phyloP scores from a whole-genome alignment of 164 flowering plant species.

The Taxillus chinensis region DNA sequence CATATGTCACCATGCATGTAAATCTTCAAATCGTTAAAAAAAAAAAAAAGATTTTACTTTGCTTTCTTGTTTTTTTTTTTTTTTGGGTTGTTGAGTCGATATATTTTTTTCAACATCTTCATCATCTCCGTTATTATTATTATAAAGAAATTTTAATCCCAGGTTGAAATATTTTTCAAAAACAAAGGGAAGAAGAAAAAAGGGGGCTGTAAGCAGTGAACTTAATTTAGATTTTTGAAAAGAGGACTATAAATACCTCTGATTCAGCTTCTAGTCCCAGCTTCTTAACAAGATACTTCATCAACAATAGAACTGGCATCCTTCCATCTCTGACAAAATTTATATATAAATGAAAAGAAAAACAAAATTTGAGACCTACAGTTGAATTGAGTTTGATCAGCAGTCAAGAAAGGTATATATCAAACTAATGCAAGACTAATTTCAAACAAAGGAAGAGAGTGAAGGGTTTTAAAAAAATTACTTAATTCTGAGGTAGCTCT shows the following conservation, averaged over 20 bases:
- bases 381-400: no score
- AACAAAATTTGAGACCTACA: neutral
- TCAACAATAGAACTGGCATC: conserved; percentile 75
- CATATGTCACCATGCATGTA: no score
- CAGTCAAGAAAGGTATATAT: neutral
- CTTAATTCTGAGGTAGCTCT: conserved; percentile 93
- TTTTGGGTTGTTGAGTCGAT: no score
- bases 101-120: no score
- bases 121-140: no score
- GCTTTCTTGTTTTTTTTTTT: no score
- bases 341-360: neutral
- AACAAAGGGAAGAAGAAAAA: no score
- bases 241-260: conserved; percentile 49
- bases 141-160: no score
- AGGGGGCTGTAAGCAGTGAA: neutral
- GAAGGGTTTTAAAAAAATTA: conserved; percentile 15
- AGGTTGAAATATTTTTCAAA: no score
- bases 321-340: conserved; percentile 54
- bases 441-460: neutral
- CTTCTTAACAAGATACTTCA: conserved; percentile 88
- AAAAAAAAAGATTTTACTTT: no score
- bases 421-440: neutral
- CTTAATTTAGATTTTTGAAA: neutral
- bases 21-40: no score
- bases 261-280: conserved; percentile 82